Evolutionary conservation across 148 eudicot species (phyloP), one percentile per base, ranked within the genome.

Genomic region (Dysphania ambrosioides): DNA sequence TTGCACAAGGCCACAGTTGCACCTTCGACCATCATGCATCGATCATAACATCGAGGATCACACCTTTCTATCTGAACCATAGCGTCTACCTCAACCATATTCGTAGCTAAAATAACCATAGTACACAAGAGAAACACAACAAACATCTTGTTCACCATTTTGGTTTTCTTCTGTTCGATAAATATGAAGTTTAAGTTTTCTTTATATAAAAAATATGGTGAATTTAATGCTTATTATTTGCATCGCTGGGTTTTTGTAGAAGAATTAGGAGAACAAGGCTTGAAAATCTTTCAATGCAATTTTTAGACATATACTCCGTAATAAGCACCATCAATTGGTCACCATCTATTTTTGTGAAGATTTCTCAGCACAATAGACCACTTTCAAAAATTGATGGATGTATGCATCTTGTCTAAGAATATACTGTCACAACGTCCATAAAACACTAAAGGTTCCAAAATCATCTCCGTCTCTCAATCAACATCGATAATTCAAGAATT

Each of bases 81-180:
- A 59, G 26, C 75, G 0, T 6, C 55, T n/a, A 71, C 64, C 36
- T 36, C 55, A 60, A 72, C 56, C 35, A 41, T 38, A 16, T 72
- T 40, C 66, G 60, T 8, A 0, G 77, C 30, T 29, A 31, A 53
- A 27, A 21, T 21, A 29, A 64, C 47, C 29, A 74, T 21, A 47
- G 64, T 7, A 49, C 59, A 63, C 58, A 74, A 18, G 23, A 63
- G 24, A 34, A 82, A 68, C 42, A 75, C 66, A 38, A 77, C 74
- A 41, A 56, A 66, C 26, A 82, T 2, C 71, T 82, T 79, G 35
- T 68, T 66, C 31, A 79, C 79, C 83, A 80, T 80, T 34, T 51
- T 80, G 21, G 2, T 47, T 47, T 47, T 47, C 53, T 47, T 47
- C 21, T 13, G 19, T 47, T 47, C 4, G 4, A 21, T 47, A 47